Evolutionary conservation across 768 basidiomycete species (phyloP), one percentile per base, ranked within the genome.

Genomic region (Boletus insuetus): DNA sequence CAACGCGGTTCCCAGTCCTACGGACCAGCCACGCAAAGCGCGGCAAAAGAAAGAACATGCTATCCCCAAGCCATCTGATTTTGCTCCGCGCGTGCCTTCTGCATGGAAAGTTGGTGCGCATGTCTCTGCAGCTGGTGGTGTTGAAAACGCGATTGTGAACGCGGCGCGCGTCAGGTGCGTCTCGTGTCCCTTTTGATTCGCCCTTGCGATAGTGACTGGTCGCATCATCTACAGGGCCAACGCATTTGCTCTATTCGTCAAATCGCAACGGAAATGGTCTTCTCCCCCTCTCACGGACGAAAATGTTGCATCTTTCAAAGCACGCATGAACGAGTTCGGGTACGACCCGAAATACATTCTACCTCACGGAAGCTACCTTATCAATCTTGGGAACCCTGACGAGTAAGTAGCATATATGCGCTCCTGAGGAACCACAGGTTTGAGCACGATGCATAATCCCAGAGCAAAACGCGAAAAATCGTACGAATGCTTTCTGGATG

Each of bases 381-480:
- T 94, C 46, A 94, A 94, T 64, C 78, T 94, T 1, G 92, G 85
- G 40, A 93, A 93, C 68, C 86, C 87, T 0, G 87, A 92, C 55
- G 59, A 59, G 89, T 91, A 48, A 52, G 88, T 71, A 22, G 4
- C n/a, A 24, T 22, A 17, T 43, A 22, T 49, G n/a, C 17, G 9
- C 12, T 17, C 3, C 4, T 11, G 16, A 10, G 17, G 1, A 11
- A 17, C 7, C 4, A 7, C 14, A 1, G 2, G 20, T 32, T 42
- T 29, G 40, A 49, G 17, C 20, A 8, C 29, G 17, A 22, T 31
- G 14, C 11, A 29, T 35, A 3, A 32, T 51, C 11, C 5, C 43
- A 89, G 86, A 9, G 75, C 75, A 20, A 91, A 88, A 55, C 79
- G 87, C 1, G 77, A 82, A 58, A 88, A 89, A 60, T 84, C 85